Base-by-base conservation (phyloP, 192 early-diverging fungal genomes). In the Rhizophagus prolifer region DNA sequence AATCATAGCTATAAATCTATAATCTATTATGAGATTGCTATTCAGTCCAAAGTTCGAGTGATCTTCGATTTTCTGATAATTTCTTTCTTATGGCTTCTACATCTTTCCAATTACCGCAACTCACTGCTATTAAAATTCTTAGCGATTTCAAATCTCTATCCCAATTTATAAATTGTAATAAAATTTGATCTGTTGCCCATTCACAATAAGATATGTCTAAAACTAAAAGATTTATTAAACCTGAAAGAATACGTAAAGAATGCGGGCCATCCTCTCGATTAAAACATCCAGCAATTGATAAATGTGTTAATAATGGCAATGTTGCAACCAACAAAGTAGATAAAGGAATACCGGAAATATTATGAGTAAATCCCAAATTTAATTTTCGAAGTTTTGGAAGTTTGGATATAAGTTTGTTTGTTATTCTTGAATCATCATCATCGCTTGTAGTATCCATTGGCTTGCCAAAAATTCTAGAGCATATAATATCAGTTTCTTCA, bases 271-370 rank as follows among this genome's bases (percentile, higher is more conserved):
- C 21, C 9, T 34, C 36, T 36, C 9, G 14, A 59, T 68, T 38
- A 68, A 64, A 76, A 59, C 75, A 76, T 68, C 75, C 75, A 13
- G 75, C 75, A 23, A 76, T 76, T 19, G 75, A 76, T n/a, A 76
- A 76, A 36, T 76, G 75, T 25, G 64, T 76, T 26, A 76, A 68
- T 23, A 76, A 36, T 23, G 75, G 75, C 9, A 68, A 28, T 23
- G 75, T 76, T 30, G 65, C 30, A 21, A 38, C 46, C 4, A 76
- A 30, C 13, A 76, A 44, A 4, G 21, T 58, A 13, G 64, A 19
- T 25, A 76, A 28, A 38, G 63, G 47, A 23, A 68, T 68, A 14
- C 38, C 34, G 13, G 47, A 9, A 50, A 76, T 67, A 36, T 76
- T 66, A 26, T 66, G 10, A 21, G 26, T 44, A 60, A 76, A 76